Base-by-base conservation (phyloP, 2,329 filamentous ascomycete species). In the Arthrobotrys sinensis region DNA sequence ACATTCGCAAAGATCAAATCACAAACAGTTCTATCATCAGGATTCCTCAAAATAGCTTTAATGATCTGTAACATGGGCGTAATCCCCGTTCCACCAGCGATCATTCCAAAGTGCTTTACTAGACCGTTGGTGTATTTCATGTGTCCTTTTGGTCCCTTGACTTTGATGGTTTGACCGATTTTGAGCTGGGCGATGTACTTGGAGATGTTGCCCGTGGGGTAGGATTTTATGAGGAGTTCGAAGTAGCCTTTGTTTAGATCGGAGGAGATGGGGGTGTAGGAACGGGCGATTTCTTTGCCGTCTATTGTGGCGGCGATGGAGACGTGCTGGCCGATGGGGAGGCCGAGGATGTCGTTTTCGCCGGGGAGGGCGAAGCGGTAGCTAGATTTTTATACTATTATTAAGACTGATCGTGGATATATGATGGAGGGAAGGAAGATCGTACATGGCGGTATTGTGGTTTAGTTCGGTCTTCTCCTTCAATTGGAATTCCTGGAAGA, bases 251-350 rank as follows among this genome's bases (percentile, higher is more conserved):
- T 67, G 69, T 92, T 90, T 84, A 94, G 91, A 86, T 97, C 94
- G 81, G 92, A 93, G 52, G 92, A 94, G 85, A 97, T 93, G 76
- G 94, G 94, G 10, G 94, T 97, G 87, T 97, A 97, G 21, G 93
- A 96, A 83, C 94, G 92, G 68, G 96, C 91, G 80, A 97, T 91
- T 83, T 96, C 92, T 86, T 96, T 95, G 83, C 93, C 93, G 82
- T 93, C 90, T 79, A 94, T 89, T 71, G 89, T 90, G 70, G 94
- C 95, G 81, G 92, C 93, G 84, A 99, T 93, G 80, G 95, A 97
- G 86, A 99, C 97, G 88, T 99, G 96, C 87, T 99, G 96, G 84
- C 96, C 96, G 87, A 98, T 98, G 81, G 96, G 95, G 50, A 98
- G 92, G 83, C 96, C 96, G 83, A 98, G 93, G 84, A 97, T 93